Conservation (phyloP, 139 green algal species). For the Coelastrella sp. region DNA sequence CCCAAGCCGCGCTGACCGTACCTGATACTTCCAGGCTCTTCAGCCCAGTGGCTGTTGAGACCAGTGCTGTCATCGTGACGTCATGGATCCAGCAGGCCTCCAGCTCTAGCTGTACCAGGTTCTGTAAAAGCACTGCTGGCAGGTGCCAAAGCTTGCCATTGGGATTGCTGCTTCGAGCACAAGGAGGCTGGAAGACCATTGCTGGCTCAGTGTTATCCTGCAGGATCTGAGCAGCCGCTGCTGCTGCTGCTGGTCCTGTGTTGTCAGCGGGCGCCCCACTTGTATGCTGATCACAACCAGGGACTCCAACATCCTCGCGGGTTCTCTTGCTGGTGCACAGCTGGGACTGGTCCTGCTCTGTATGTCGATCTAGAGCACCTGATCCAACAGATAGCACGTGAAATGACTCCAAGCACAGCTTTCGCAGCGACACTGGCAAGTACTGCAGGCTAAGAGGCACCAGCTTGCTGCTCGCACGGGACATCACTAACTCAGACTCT, state of each 20-base stretch:
- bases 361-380: background rate
- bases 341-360: background rate
- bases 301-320: background rate
- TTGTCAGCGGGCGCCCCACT: background rate
- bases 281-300: background rate
- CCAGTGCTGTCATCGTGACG: background rate
- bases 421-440: background rate
- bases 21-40: background rate
- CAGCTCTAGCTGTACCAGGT: background rate
- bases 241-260: background rate
- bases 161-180: background rate
- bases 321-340: background rate
- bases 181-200: background rate
- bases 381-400: background rate
- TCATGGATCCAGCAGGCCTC: background rate
- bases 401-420: slow-evolving; percentile 9
- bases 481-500: background rate
- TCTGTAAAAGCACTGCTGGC: background rate
- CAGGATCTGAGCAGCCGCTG: background rate
- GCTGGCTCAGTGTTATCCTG: background rate
- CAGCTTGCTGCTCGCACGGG: background rate
- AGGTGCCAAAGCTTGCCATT: background rate
- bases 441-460: background rate
- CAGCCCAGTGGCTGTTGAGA: background rate
- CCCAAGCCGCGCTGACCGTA: background rate